Evolutionary conservation across 163 green algal species (phyloP), one percentile per base, ranked within the genome.

Genomic region (Chlorella variabilis): DNA sequence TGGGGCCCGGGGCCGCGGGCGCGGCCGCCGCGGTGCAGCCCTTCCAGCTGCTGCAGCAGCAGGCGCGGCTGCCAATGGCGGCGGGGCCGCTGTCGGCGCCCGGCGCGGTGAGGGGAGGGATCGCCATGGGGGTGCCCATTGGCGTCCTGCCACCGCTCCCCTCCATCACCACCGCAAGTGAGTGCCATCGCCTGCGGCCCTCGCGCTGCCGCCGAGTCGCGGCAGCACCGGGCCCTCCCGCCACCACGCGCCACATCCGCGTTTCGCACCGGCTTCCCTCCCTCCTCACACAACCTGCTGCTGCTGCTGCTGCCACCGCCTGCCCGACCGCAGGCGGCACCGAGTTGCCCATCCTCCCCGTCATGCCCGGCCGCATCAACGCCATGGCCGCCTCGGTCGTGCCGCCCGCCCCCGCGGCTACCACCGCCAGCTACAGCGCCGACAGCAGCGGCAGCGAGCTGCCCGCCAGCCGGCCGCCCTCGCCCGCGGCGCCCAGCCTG

Each of bases 91-190:
- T 45, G 59, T 29, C 48, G 33, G 31, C 45, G 1, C 31, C 71
- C 2, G 78, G 69, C 54, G 54, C 67, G 3, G 23, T 73, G 18
- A 42, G 33, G 29, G 51, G 45, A 2, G 78, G 78, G 56, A 73
- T 84, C 2, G 67, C 67, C 42, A 75, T 84, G 70, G 66, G 67
- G 3, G 27, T 84, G 33, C 78, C 67, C 34, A 77, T 69, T 54
- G 65, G 59, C 4, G 58, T 78, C 49, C 78, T 71, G 31, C 78
- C 78, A 23, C 78, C 70, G 0, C 78, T 79, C 23, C 49, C 69
- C 7, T 81, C 73, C 73, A 80, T 80, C 27, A 80, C 73, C 73
- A 80, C 73, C 27, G 73, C 73, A 36, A 59, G 73, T 80, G 73
- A 80, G 73, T 38, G 15, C 27, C 31, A 27, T 36, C 65, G 27